Conservation (phyloP, 106 monocot species). For the Triglochin maritima region DNA sequence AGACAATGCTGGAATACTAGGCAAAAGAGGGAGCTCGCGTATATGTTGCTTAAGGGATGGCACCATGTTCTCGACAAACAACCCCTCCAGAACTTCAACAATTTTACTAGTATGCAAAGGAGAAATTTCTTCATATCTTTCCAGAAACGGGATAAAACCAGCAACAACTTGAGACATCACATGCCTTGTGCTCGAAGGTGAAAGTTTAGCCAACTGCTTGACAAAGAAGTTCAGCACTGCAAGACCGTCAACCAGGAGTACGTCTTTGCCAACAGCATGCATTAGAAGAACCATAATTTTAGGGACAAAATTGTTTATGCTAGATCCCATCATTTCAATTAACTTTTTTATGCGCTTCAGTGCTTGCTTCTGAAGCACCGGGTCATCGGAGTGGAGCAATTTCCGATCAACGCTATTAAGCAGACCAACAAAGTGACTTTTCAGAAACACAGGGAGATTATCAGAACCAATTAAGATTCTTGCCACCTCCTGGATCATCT, state of each 20-base stretch:
- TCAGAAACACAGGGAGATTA: constrained; percentile 75
- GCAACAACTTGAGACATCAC: constrained; percentile 92
- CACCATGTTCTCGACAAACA: constrained; percentile 56
- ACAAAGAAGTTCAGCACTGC: constrained; percentile 70
- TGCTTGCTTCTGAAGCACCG: constrained; percentile 61
- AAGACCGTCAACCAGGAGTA: constrained; percentile 69
- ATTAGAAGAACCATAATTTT: constrained; percentile 97
- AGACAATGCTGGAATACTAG: constrained; percentile 63
- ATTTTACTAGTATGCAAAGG: constrained; percentile 48
- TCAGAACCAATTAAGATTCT: constrained; percentile 69
- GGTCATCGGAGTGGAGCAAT: constrained; percentile 81
- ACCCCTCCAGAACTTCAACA: constrained; percentile 64
- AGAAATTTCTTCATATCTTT: constrained; percentile 38
- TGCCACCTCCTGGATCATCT: constrained; percentile 60
- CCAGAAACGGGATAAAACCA: constrained; percentile 84
- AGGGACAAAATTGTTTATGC: constrained; percentile 70
- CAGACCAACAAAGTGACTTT: constrained; percentile 91
- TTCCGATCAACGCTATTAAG: constrained; percentile 95
- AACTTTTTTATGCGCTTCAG: constrained; percentile 68
- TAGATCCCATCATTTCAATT: constrained; percentile 95
- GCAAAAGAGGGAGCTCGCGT: constrained; percentile 78
- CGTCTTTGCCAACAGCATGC: constrained; percentile 79
- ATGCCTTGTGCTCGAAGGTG: constrained; percentile 77
- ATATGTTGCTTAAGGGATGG: constrained; percentile 63
- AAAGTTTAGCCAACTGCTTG: constrained; percentile 63